Base-by-base conservation (phyloP, 495 filamentous ascomycete species). In the Cetradonia linearis region DNA sequence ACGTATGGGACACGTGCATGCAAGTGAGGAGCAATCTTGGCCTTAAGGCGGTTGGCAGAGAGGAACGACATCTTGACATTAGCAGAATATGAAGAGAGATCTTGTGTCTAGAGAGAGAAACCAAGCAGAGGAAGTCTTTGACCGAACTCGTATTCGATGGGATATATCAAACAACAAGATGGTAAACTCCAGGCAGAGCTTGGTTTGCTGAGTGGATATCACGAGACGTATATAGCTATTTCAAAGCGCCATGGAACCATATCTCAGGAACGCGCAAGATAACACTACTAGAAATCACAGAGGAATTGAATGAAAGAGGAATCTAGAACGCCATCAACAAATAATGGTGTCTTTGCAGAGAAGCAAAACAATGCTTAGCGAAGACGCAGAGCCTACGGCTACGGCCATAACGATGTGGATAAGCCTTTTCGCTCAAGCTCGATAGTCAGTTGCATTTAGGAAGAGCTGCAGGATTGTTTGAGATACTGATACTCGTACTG, bases 1-100 rank as follows among this genome's bases (percentile, higher is more conserved):
- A 69, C 66, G 46, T 66, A 71, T 14, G 73, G 73, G 20, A 76
- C 73, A 33, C 68, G 67, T 44, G 64, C 44, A 58, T 67, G 66
- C 20, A 73, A 62, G 23, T 73, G 69, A 61, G 72, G 72, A 33
- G 56, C 64, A 59, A 74, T 53, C 63, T 57, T 68, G 37, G 68
- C 61, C 62, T 68, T 72, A 44, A 74, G 62, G 23, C 70, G 70
- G 16, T 65, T 68, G 0, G 70, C 65, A 50, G 70, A 70, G 42
- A 71, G 67, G 46, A 70, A 61, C 55, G 71, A 74, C 68, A 74
- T 72, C 50, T 20, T 62, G 11, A 48, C 31, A 54, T 16, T 11
- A 9, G 31, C 31, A 36, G n/a, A 5, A 31, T 25, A 54, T 13
- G 33, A 13, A 20, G 5, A 34, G 8, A 54, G 30, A 23, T 10